Percentiles rank a stretch among this genome's conserved stretches.
These are phyloP conservation scores for Ceratobasidium sp. DNA, from an alignment of 1,284 basidiomycete genomes.

Conservation along the genomic window DNA sequence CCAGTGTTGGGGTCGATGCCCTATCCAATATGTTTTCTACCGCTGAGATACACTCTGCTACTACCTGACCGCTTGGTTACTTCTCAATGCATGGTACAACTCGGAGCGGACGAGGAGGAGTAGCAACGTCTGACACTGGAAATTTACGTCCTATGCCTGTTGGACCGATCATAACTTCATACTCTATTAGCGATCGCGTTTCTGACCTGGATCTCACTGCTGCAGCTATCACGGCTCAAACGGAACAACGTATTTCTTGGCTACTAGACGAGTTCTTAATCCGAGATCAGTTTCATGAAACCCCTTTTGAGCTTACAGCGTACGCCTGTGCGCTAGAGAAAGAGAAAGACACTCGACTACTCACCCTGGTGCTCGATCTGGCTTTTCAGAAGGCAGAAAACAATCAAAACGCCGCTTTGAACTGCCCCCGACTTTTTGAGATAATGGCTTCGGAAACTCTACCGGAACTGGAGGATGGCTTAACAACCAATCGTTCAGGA, in stretches of 20 bases:
- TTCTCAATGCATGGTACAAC: neutral
- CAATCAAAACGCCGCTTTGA: neutral
- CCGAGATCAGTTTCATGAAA: neutral
- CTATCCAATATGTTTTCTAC: too few species aligned
- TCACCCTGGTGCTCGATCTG: neutral
- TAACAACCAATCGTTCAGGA: neutral
- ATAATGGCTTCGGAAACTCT: neutral
- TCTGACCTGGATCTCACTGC: neutral
- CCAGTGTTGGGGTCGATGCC: too few species aligned
- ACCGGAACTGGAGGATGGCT: neutral
- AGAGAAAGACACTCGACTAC: neutral
- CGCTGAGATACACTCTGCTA: too few species aligned
- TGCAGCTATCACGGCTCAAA: neutral
- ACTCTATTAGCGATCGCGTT: neutral
- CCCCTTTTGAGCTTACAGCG: neutral
- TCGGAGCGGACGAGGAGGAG: neutral
- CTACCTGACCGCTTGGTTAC: too few species aligned
- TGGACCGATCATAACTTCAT: neutral
- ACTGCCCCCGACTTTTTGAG: neutral
- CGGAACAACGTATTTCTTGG: neutral
- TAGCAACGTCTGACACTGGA: neutral
- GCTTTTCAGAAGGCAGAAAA: neutral
- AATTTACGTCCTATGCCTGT: neutral
- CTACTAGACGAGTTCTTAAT: slow-evolving; percentile 10
- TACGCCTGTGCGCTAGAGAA: slow-evolving; percentile 8